phyloP scores from a whole-genome alignment of 345 rosid genomes.

The Abelmoschus esculentus region DNA sequence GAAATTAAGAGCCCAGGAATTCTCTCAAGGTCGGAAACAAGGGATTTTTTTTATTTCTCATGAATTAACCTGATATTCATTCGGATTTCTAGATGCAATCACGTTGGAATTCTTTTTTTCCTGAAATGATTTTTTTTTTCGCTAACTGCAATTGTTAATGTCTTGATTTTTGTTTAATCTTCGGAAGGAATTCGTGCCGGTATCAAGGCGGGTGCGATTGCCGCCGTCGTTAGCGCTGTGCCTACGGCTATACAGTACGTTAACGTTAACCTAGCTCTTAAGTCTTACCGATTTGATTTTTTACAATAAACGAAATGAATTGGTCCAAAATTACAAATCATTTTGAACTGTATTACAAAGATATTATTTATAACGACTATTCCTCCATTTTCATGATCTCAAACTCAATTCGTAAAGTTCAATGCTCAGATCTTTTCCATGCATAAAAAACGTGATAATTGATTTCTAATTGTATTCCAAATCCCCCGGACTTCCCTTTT shows the following conservation, averaged over 20 bases:
- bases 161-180: neutral
- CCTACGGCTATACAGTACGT: slow-evolving; percentile 63
- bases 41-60: no score
- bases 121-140: no score
- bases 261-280: neutral
- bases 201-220: slow-evolving; percentile 43
- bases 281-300: neutral
- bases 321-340: no score
- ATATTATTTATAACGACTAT: neutral
- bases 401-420: neutral
- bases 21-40: slow-evolving; percentile 44
- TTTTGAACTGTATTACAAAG: no score
- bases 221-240: slow-evolving; percentile 34
- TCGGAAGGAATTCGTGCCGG: slow-evolving; percentile 63
- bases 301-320: no score
- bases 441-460: neutral
- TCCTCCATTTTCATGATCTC: neutral
- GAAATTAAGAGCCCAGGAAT: slow-evolving; percentile 14
- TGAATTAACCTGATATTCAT: no score
- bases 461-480: neutral
- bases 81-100: no score
- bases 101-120: no score
- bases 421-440: neutral
- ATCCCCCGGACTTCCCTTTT: slow-evolving; percentile 12
- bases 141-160: no score